Conservation (phyloP, 441 rosid genomes). For the Erysimum cheiri region DNA sequence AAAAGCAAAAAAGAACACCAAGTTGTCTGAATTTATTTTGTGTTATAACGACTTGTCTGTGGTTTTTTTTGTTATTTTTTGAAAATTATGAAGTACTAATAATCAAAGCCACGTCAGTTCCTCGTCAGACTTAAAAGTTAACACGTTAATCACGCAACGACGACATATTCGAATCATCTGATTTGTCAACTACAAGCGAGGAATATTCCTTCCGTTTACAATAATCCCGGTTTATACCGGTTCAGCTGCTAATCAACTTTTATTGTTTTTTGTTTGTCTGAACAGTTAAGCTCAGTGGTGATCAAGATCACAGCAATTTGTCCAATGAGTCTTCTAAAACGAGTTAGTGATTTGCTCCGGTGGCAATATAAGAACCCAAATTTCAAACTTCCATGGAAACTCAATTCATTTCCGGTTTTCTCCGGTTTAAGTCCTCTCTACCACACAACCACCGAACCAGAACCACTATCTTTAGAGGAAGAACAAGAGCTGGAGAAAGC, state of each 20-base stretch:
- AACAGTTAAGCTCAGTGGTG: slow-evolving; percentile 71
- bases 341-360: slow-evolving; percentile 70
- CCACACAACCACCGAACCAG: slow-evolving; percentile 65
- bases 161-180: slow-evolving; percentile 3
- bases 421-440: slow-evolving; percentile 70
- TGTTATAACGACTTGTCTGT: slow-evolving; percentile 1
- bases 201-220: slow-evolving; percentile 29
- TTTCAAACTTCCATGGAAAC: slow-evolving; percentile 75
- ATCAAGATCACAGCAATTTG: slow-evolving; percentile 77
- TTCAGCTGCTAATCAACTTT: neutral
- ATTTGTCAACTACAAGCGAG: slow-evolving; percentile 23
- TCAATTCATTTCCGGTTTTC: slow-evolving; percentile 62
- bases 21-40: neutral
- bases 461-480: slow-evolving; percentile 62
- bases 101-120: slow-evolving; percentile 29
- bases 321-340: slow-evolving; percentile 56
- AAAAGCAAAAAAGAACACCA: slow-evolving; percentile 5
- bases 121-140: slow-evolving; percentile 21
- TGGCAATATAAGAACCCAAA: slow-evolving; percentile 76
- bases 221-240: slow-evolving; percentile 31
- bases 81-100: neutral
- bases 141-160: slow-evolving; percentile 39
- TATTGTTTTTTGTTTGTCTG: neutral
- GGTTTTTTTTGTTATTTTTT: neutral
- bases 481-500: slow-evolving; percentile 59